Base-by-base conservation (phyloP, 495 filamentous ascomycete species). In the Bombardia bombarda region DNA sequence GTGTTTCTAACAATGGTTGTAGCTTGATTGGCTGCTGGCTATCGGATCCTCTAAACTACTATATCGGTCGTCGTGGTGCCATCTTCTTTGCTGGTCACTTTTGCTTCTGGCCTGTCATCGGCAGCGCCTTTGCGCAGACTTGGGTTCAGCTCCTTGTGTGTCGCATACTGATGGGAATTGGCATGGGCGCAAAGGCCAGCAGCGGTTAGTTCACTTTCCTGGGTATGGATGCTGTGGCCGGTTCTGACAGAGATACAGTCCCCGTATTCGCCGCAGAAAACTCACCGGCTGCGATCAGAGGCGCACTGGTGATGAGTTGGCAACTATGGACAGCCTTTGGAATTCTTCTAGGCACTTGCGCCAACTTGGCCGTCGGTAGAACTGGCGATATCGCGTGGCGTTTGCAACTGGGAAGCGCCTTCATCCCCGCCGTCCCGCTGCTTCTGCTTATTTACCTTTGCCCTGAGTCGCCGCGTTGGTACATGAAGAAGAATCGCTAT, bases 321-420 rank as follows among this genome's bases (percentile, higher is more conserved):
- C 86, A 93, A 51, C 68, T 89, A 58, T 89, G 85, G 84, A 87
- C 84, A 7, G 86, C 85, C 2, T 89, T 89, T 46, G 84, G 85
- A 30, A 87, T 87, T 51, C 77, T 87, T 50, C 62, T 86, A 6
- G 86, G 86, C 13, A 79, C 73, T 1, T 76, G 70, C 38, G 77
- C 84, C 28, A 89, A 90, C 50, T 63, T 93, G 19, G 77, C 76
- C 1, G 78, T 90, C 17, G 67, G 52, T 43, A 83, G 43, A 67
- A 83, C 40, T 90, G 87, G 87, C 71, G 87, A 26, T n/a, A n/a
- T n/a, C n/a, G n/a, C n/a, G n/a, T n/a, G n/a, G n/a, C n/a, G n/a
- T n/a, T n/a, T n/a, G n/a, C n/a, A n/a, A n/a, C n/a, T n/a, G n/a
- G 85, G 82, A 4, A 86, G 84, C 21, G 83, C 87, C 5, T 86